Evolutionary conservation across 2,329 filamentous ascomycete species (phyloP).

Genomic region (Zymoseptoria pseudotritici): DNA sequence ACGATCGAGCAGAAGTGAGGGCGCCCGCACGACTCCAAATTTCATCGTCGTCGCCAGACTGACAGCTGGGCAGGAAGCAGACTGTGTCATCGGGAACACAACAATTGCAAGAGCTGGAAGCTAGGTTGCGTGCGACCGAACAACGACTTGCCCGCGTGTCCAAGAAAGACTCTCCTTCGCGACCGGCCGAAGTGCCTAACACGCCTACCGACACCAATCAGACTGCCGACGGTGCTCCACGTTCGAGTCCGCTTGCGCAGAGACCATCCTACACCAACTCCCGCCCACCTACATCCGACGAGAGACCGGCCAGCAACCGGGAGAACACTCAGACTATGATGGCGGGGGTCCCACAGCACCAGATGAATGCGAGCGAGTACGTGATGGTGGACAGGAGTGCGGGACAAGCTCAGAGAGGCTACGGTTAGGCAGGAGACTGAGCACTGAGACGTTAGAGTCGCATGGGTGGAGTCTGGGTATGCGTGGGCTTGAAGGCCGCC

Average conservation of each 20-base stretch:
- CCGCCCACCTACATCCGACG: conserved; percentile 14
- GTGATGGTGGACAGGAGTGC: conserved; percentile 26
- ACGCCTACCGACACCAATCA: conserved; percentile 11
- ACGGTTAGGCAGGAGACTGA: conserved; percentile 9
- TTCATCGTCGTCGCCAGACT: conserved; percentile 1
- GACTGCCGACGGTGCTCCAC: conserved; percentile 10
- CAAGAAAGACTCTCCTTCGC: conserved; percentile 21
- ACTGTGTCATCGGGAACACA: conserved; percentile 64
- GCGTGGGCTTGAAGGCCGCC: background rate
- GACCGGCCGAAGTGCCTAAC: conserved; percentile 6
- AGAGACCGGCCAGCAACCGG: conserved; percentile 10
- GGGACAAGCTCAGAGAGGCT: conserved; percentile 14
- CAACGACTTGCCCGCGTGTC: conserved; percentile 51
- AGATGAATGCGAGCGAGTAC: conserved; percentile 23
- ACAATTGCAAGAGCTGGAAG: conserved; percentile 81
- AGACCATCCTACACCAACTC: conserved; percentile 19
- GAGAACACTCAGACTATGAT: conserved; percentile 17
- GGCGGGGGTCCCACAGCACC: conserved; percentile 14
- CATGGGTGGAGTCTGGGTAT: conserved; percentile 1
- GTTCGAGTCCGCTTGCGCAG: conserved; percentile 19
- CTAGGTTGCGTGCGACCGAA: conserved; percentile 77
- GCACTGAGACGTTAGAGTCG: background rate
- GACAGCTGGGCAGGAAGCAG: conserved; percentile 57
- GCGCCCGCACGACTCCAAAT: conserved; percentile 22
- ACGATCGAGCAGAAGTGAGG: conserved; percentile 72